A percentile compares a stretch with the other conserved stretches of the same genome.
phyloP scores from a whole-genome alignment of 2,329 filamentous ascomycete species.

The Didymella arachidicola region DNA sequence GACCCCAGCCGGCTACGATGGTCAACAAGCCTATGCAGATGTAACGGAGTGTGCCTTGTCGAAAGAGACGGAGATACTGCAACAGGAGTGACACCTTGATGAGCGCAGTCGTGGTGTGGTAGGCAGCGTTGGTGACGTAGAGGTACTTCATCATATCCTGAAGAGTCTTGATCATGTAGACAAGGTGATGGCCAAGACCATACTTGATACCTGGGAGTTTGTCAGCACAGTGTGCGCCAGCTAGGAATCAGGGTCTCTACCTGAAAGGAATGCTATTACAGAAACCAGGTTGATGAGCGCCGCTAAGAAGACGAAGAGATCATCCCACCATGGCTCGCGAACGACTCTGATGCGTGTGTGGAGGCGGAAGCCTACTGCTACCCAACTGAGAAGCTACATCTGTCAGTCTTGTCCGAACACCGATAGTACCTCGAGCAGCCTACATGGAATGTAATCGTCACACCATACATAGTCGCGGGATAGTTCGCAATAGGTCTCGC shows the following conservation, averaged over 20 bases:
- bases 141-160: constrained; percentile 31
- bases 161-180: constrained; percentile 25
- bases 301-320: constrained; percentile 43
- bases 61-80: constrained; percentile 47
- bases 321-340: constrained; percentile 46
- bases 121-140: constrained; percentile 38
- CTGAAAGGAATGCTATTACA: constrained; percentile 30
- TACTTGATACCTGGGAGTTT: constrained; percentile 28
- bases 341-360: constrained; percentile 38
- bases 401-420: constrained; percentile 7
- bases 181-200: constrained; percentile 45
- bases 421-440: not conserved
- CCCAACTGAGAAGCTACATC: constrained; percentile 35
- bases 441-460: constrained; percentile 42
- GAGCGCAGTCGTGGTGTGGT: constrained; percentile 39
- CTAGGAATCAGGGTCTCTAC: constrained; percentile 15
- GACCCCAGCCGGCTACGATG: constrained; percentile 37
- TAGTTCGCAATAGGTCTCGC: constrained; percentile 32
- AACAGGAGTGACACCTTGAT: constrained; percentile 48
- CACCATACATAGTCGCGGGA: constrained; percentile 34
- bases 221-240: constrained; percentile 9
- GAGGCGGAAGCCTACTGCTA: constrained; percentile 37
- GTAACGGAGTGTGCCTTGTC: constrained; percentile 27
- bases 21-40: constrained; percentile 27
- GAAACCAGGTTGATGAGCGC: constrained; percentile 34